phyloP scores from a whole-genome alignment of 1,284 basidiomycete species.

The Neolentinus lepideus region DNA sequence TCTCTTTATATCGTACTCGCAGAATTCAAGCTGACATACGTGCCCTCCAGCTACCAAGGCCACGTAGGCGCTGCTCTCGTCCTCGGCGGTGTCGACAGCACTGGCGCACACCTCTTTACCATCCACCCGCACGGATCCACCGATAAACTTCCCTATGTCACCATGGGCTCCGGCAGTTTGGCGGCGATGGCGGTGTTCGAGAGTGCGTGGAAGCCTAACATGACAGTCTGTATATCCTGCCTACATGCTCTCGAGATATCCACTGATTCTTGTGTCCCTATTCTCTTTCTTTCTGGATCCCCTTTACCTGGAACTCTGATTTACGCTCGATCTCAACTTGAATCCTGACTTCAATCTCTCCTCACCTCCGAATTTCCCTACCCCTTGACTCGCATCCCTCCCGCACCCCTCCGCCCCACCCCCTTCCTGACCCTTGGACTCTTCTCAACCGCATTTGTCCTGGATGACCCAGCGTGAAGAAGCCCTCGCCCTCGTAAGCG shows the following conservation, averaged over 20 bases:
- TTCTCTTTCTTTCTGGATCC: too few species aligned
- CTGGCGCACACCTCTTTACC: slow-evolving; percentile 94
- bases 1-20: too few species aligned
- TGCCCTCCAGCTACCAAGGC: slow-evolving; percentile 80
- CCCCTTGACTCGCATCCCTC: too few species aligned
- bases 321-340: too few species aligned
- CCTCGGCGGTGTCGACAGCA: slow-evolving; percentile 91
- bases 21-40: too few species aligned
- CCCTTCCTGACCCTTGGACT: too few species aligned
- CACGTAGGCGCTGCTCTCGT: slow-evolving; percentile 95
- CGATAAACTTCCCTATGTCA: slow-evolving; percentile 98
- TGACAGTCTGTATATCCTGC: slow-evolving; percentile 50
- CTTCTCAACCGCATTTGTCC: too few species aligned
- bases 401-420: too few species aligned
- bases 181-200: slow-evolving; percentile 99
- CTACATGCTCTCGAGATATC: slow-evolving; percentile 4
- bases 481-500: slow-evolving; percentile 80
- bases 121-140: slow-evolving; percentile 97
- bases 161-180: slow-evolving; percentile 95
- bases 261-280: too few species aligned
- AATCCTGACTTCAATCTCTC: too few species aligned
- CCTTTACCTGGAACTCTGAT: too few species aligned
- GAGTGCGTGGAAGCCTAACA: slow-evolving; percentile 75
- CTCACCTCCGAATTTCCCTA: too few species aligned
- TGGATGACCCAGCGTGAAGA: slow-evolving; percentile 80